Evolutionary conservation across 306 rosid species (phyloP).

Genomic region (Dicorynia guianensis): DNA sequence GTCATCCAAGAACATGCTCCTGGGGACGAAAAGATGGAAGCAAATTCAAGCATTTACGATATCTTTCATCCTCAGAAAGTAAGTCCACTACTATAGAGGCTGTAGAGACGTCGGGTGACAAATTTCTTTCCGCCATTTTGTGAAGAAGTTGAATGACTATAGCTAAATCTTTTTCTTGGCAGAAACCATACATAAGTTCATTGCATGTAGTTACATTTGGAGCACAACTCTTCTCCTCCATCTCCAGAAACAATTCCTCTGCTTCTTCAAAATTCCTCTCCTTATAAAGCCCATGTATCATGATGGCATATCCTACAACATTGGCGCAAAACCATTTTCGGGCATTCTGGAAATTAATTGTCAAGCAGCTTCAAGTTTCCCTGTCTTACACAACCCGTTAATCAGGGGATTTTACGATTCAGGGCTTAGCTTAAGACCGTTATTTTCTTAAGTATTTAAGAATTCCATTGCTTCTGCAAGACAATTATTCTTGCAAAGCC

Average conservation of each 20-base stretch:
- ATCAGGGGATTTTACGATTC: slow-evolving; percentile 36
- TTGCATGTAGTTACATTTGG: slow-evolving; percentile 46
- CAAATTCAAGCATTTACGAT: slow-evolving; percentile 44
- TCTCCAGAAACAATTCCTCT: slow-evolving; percentile 47
- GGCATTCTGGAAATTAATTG: slow-evolving; percentile 40
- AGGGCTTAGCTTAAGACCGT: slow-evolving; percentile 25
- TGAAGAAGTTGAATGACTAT: slow-evolving; percentile 60
- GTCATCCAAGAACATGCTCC: slow-evolving; percentile 13
- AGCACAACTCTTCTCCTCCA: slow-evolving; percentile 53
- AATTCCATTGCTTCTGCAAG: slow-evolving; percentile 49
- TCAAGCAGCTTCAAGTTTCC: slow-evolving; percentile 49
- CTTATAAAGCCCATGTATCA: slow-evolving; percentile 56
- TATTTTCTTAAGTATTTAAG: slow-evolving; percentile 40
- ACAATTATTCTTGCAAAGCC: slow-evolving; percentile 54
- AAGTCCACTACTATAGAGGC: slow-evolving; percentile 45
- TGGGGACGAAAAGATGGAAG: slow-evolving; percentile 51
- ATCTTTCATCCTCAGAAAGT: slow-evolving; percentile 45
- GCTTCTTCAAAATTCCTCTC: slow-evolving; percentile 50
- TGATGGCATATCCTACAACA: slow-evolving; percentile 45
- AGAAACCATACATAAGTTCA: slow-evolving; percentile 52
- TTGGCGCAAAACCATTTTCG: slow-evolving; percentile 38
- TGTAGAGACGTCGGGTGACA: slow-evolving; percentile 50
- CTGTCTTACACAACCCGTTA: slow-evolving; percentile 47
- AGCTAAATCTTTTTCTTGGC: slow-evolving; percentile 35
- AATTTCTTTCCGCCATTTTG: slow-evolving; percentile 43